Conservation (phyloP, 495 filamentous ascomycete genomes). For the Penicillium subrubescens region DNA sequence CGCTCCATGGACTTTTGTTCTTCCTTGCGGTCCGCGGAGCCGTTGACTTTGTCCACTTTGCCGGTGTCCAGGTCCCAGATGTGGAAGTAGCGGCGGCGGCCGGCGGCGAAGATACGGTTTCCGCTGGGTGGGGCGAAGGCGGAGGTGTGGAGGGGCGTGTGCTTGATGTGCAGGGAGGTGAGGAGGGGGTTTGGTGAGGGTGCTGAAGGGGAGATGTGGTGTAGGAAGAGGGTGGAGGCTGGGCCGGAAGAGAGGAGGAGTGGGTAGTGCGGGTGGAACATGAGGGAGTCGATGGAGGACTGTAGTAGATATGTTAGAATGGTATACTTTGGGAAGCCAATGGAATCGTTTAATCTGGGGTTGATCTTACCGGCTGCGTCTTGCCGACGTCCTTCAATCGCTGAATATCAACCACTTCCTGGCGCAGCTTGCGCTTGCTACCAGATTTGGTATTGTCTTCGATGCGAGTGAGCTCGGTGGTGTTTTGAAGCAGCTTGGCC, state of each 20-base stretch:
- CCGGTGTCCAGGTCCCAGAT: slow-evolving; percentile 87
- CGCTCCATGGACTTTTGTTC: slow-evolving; percentile 89
- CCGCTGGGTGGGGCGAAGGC: slow-evolving; percentile 61
- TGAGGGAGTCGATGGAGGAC: slow-evolving; percentile 80
- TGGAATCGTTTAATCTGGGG: not conserved
- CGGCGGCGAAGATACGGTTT: slow-evolving; percentile 74
- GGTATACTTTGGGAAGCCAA: not conserved
- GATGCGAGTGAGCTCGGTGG: slow-evolving; percentile 55
- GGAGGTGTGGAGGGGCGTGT: slow-evolving; percentile 78
- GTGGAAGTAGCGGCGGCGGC: slow-evolving; percentile 89
- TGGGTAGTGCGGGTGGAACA: slow-evolving; percentile 85
- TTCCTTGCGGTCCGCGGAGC: slow-evolving; percentile 63
- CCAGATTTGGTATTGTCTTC: slow-evolving; percentile 37
- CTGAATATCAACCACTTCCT: slow-evolving; percentile 86
- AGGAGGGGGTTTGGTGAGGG: slow-evolving; percentile 81
- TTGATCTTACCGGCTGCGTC: slow-evolving; percentile 54
- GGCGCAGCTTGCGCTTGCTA: slow-evolving; percentile 67
- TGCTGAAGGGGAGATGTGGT: slow-evolving; percentile 79
- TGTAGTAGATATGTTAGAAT: slow-evolving; percentile 37
- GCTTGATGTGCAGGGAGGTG: slow-evolving; percentile 82
- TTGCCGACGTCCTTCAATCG: slow-evolving; percentile 66
- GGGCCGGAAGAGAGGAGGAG: slow-evolving; percentile 86
- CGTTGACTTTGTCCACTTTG: slow-evolving; percentile 80
- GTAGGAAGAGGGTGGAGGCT: slow-evolving; percentile 80
- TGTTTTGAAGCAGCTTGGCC: slow-evolving; percentile 74